Evolutionary conservation across 2,329 filamentous ascomycete genomes (phyloP), one percentile per base, ranked within the genome.

Genomic region (Fusarium xylarioides): DNA sequence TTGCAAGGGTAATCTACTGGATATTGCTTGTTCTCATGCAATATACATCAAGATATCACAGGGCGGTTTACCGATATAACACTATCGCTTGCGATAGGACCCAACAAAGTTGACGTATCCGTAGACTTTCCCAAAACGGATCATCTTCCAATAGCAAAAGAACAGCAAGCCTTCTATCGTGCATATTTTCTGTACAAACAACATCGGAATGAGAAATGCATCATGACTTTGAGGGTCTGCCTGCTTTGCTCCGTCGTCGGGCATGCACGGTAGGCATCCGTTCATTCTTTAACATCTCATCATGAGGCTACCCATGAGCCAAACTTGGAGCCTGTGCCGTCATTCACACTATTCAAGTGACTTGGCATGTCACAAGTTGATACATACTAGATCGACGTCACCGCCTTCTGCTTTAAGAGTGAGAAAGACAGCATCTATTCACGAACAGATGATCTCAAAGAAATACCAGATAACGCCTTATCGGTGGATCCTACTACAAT

Each of bases 341-440:
- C 58, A 58, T 74, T 68, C 54, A 68, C 53, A 56, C 38, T 30
- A 55, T 60, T 49, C 71, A 64, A 74, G 63, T 74, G 71, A 74
- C 71, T 59, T 65, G 59, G 44, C 44, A 71, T 52, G 70, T 74
- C 71, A 74, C 70, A 66, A 50, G 62, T 73, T 60, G 28, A 30
- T 37, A n/a, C n/a, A 26, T 35, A 26, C 35, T 40, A 38, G 32
- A 50, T 37, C 18, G 37, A 38, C 19, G 64, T 63, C 58, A 69
- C 58, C 65, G 50, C 58, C 56, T 68, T 37, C 53, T 59, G 26
- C n/a, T 42, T 61, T 23, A 9, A 56, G 30, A 54, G 26, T 28
- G 19, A 28, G 14, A 40, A 54, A 7, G 34, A 40, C 15, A 23
- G 10, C 37, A 43, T 26, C 18, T 23, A 32, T 46, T 46, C 12